A percentile compares a stretch with the other conserved stretches of the same genome.
phyloP scores from a whole-genome alignment of 176 grass and related monocot species.

The Oryza meyeriana region DNA sequence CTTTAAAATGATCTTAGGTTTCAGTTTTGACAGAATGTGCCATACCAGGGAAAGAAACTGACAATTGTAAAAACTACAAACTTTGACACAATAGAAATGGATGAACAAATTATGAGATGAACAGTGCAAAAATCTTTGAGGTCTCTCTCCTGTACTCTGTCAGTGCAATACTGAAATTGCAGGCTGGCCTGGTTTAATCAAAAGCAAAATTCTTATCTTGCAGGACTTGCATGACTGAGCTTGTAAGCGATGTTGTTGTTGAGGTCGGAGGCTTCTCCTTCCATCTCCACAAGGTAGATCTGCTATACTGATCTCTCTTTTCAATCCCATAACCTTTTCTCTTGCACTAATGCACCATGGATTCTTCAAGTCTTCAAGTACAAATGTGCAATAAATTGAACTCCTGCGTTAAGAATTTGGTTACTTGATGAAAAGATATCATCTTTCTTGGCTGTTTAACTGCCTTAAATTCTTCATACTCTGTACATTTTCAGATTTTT shows the following conservation, averaged over 20 bases:
- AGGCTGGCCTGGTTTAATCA: neutral
- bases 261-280: constrained; percentile 56
- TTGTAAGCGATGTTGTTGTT: constrained; percentile 58
- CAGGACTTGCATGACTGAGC: constrained; percentile 69
- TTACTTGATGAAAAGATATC: neutral
- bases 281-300: constrained; percentile 79
- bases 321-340: neutral
- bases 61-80: neutral
- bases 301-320: neutral
- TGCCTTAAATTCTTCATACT: neutral
- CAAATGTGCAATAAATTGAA: neutral
- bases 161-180: neutral
- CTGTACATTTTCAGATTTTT: neutral
- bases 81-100: neutral
- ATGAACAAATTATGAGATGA: neutral
- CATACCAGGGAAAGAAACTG: neutral
- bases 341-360: neutral
- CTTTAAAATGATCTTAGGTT: neutral
- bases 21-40: neutral
- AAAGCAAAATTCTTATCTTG: neutral
- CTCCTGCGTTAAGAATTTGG: neutral
- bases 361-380: neutral
- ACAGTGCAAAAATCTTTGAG: neutral
- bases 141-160: neutral
- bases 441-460: neutral